Evolutionary conservation across 2,329 filamentous ascomycete species (phyloP).

Genomic region (Nemania bipapillata): DNA sequence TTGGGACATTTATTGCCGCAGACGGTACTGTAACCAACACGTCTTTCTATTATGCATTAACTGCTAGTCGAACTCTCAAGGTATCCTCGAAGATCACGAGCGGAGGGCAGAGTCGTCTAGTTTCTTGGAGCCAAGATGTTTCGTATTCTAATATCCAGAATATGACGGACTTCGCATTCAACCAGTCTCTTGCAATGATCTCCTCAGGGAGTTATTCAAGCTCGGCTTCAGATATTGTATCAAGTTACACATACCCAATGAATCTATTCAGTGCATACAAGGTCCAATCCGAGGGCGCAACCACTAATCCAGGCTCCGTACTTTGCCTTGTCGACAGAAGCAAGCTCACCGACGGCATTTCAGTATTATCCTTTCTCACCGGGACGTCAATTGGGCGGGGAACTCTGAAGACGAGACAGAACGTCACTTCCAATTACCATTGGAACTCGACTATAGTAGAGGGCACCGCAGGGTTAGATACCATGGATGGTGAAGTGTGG

Average conservation of each 20-base stretch:
- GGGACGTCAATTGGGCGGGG: constrained; percentile 40
- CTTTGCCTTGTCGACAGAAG: constrained; percentile 49
- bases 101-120: constrained; percentile 36
- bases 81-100: constrained; percentile 46
- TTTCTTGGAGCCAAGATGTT: constrained; percentile 47
- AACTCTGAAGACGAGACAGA: constrained; percentile 46
- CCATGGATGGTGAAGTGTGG: constrained; percentile 47
- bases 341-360: constrained; percentile 43
- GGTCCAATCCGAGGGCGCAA: constrained; percentile 44
- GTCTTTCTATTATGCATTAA: constrained; percentile 48
- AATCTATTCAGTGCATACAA: constrained; percentile 51
- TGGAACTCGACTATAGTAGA: constrained; percentile 51
- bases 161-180: constrained; percentile 49
- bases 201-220: constrained; percentile 45
- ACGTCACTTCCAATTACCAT: constrained; percentile 49
- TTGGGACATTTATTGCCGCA: constrained; percentile 39
- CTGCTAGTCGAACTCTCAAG: constrained; percentile 44
- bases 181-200: constrained; percentile 48
- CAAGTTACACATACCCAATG: constrained; percentile 48
- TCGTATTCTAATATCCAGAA: constrained; percentile 50
- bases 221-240: constrained; percentile 40
- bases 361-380: constrained; percentile 42
- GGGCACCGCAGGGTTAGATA: constrained; percentile 46
- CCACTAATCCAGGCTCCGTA: constrained; percentile 48
- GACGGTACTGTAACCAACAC: constrained; percentile 46